Conservation (phyloP, 148 eudicot species). For the Vaccinium myrtillus region DNA sequence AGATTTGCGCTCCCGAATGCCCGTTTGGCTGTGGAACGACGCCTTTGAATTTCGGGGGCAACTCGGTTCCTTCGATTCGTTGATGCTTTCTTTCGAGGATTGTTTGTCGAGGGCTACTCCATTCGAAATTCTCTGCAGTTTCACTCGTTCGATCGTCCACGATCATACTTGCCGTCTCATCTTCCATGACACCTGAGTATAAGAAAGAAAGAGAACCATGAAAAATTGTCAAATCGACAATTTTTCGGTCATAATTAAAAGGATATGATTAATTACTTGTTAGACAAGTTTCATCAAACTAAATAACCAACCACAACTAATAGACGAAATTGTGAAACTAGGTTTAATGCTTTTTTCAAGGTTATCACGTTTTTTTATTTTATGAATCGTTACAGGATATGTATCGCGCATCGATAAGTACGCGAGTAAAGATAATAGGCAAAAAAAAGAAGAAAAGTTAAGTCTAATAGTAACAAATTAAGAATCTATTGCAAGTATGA, state of each 20-base stretch:
- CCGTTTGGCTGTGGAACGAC: slow-evolving; percentile 44
- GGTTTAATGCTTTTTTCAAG: neutral
- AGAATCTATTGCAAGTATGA: too few relatives aligned
- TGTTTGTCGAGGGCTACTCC: neutral
- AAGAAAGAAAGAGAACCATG: neutral
- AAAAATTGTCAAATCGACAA: too few relatives aligned
- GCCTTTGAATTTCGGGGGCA: slow-evolving; percentile 33
- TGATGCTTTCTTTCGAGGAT: neutral
- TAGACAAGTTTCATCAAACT: neutral
- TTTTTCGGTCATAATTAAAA: neutral
- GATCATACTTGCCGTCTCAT: neutral
- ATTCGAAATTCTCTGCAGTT: neutral
- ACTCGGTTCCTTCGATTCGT: neutral
- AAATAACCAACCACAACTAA: neutral
- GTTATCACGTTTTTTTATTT: too few relatives aligned
- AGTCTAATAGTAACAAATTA: too few relatives aligned
- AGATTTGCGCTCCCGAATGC: slow-evolving; percentile 47
- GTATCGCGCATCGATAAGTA: too few relatives aligned
- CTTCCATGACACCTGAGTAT: neutral
- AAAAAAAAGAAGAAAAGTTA: too few relatives aligned
- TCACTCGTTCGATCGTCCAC: neutral
- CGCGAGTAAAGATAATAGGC: too few relatives aligned
- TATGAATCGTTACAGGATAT: too few relatives aligned
- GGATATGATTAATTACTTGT: neutral
- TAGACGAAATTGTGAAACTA: neutral